Percentiles rank a stretch among this genome's conserved stretches.
These are phyloP conservation scores for Elongisporangium anandrum DNA, from an alignment of 352 stramenopile species.

Conservation along the genomic window DNA sequence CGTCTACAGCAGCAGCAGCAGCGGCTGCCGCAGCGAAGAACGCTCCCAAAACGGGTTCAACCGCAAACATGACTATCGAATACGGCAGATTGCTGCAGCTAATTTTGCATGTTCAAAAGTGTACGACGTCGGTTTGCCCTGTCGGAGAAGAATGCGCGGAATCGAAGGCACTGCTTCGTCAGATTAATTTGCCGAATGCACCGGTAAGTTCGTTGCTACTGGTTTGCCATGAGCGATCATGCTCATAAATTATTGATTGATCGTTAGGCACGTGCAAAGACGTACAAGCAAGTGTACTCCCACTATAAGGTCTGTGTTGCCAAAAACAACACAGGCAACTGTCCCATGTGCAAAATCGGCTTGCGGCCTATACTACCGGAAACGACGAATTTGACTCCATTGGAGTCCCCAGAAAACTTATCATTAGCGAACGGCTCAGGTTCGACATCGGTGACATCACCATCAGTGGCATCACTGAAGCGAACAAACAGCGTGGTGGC, in stretches of 20 bases:
- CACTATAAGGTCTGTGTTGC: constrained; percentile 80
- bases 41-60: constrained; percentile 32
- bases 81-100: constrained; percentile 83
- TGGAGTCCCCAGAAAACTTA: constrained; percentile 15
- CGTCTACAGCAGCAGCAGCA: constrained; percentile 1
- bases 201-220: constrained; percentile 27
- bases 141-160: constrained; percentile 75
- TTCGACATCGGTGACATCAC: constrained; percentile 24
- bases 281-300: constrained; percentile 80
- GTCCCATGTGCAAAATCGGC: constrained; percentile 84
- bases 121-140: constrained; percentile 46
- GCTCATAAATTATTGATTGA: not conserved
- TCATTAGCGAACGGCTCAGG: constrained; percentile 2
- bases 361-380: constrained; percentile 47
- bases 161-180: constrained; percentile 66
- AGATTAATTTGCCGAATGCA: constrained; percentile 66
- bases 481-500: constrained; percentile 46
- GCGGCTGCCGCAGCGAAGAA: constrained; percentile 17
- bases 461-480: constrained; percentile 39
- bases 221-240: constrained; percentile 2
- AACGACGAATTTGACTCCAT: constrained; percentile 11
- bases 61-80: constrained; percentile 69
- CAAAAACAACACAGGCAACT: constrained; percentile 78
- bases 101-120: constrained; percentile 85
- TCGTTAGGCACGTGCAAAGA: constrained; percentile 60